A percentile compares a stretch with the other conserved stretches of the same genome.
phyloP scores from a whole-genome alignment of 192 early-diverging fungal genomes.

The Diversispora eburnea region DNA sequence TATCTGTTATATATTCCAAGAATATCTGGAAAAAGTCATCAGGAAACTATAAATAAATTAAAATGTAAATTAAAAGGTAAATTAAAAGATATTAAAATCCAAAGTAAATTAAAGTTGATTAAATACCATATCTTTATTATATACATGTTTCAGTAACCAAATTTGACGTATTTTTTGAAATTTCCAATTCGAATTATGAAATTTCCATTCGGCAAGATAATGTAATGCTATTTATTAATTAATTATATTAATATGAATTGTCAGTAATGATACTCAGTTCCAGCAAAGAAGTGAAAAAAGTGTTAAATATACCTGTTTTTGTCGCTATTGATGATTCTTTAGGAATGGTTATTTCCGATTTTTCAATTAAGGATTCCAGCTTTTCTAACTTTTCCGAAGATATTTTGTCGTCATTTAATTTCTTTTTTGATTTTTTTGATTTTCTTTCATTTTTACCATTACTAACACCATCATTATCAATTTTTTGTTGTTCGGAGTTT shows the following conservation, averaged over 20 bases:
- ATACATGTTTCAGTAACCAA: slow-evolving; percentile 38
- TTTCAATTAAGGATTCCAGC: too few relatives aligned
- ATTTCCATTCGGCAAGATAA: slow-evolving; percentile 37
- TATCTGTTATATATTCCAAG: slow-evolving; percentile 39
- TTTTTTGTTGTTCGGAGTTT: too few relatives aligned
- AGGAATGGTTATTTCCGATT: neutral
- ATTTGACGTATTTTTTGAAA: slow-evolving; percentile 43
- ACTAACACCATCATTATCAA: too few relatives aligned
- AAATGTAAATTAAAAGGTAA: too few relatives aligned
- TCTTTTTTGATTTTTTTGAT: too few relatives aligned
- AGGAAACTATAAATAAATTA: slow-evolving; percentile 17
- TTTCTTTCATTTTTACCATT: too few relatives aligned
- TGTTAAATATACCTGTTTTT: neutral
- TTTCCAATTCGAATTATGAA: slow-evolving; percentile 35
- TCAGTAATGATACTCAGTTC: neutral
- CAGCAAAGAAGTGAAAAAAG: neutral
- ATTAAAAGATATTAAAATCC: too few relatives aligned
- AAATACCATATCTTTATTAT: slow-evolving; percentile 25
- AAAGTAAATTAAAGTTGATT: neutral
- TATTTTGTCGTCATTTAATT: too few relatives aligned
- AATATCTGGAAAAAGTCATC: slow-evolving; percentile 34
- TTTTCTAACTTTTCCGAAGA: too few relatives aligned
- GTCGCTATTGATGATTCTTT: neutral
- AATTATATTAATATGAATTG: neutral
- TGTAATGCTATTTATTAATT: slow-evolving; percentile 29